Base-by-base conservation (phyloP, 2,329 filamentous ascomycete genomes). In the Chaetomiaceae sp. region DNA sequence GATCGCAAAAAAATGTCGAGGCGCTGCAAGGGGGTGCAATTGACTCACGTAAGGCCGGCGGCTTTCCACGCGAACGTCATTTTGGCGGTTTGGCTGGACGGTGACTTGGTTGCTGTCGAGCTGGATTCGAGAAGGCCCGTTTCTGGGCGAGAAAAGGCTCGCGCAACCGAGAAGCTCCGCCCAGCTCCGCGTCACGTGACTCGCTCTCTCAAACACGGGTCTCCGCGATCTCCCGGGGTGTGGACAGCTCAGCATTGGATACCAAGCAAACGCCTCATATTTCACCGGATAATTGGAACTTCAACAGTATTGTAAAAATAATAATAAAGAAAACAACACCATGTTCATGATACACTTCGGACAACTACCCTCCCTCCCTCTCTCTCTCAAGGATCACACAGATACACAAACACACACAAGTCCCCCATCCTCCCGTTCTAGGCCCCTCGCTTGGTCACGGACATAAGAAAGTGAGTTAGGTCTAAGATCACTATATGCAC, bases 11-110 rank as follows among this genome's bases (percentile, higher is more conserved):
- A 27, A n/a, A 7, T 21, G 31, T n/a, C 14, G 21, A 30, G 5
- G 12, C 6, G 27, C 30, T 33, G 30, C 30, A 37, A 13, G 13
- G 20, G 13, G 13, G 7, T 43, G 30, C 27, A 54, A 54, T 54
- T 44, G 45, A 80, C 89, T 73, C 87, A 96, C 91, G 85, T 95
- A 71, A 97, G 80, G 75, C 93, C 93, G 72, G 93, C 89, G 70
- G 91, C 83, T 87, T 96, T 97, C 93, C 92, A 99, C 71, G 91
- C 89, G 79, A 91, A 92, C 76, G 87, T 80, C 93, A 97, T 99
- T 77, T 82, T 89, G 82, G 70, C 70, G 71, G 68, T 51, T 65
- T 57, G 48, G 49, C 41, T 40, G 40, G 48, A 44, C 38, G 63
- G 50, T 44, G 45, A 51, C 31, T 51, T 46, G 52, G 19, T 52